phyloP scores from a whole-genome alignment of 139 green algal genomes.

The Spirogloea muscicola region DNA sequence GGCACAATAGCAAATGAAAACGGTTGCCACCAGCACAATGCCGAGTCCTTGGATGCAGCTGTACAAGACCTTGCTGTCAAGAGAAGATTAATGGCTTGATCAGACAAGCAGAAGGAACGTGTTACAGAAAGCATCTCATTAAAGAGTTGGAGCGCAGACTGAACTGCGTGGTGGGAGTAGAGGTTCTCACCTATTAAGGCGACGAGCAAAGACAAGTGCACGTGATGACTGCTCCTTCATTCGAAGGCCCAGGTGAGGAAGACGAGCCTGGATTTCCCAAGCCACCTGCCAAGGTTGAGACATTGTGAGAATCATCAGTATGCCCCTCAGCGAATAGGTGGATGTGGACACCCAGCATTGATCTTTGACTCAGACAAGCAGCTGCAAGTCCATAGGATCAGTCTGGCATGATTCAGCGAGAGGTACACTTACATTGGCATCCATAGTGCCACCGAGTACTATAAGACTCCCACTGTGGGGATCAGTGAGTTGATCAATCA shows the following conservation, averaged over 20 bases:
- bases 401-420: neutral
- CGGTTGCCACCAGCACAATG: too few species aligned
- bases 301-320: neutral
- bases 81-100: neutral
- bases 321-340: neutral
- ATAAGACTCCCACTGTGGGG: conserved; percentile 62
- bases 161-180: neutral
- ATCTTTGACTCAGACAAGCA: neutral
- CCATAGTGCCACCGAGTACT: conserved; percentile 71
- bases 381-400: neutral
- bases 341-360: neutral
- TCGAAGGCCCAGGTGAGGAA: conserved; percentile 70
- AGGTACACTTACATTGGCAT: conserved; percentile 49
- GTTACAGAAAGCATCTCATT: neutral
- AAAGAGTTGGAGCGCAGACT: neutral
- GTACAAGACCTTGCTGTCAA: neutral
- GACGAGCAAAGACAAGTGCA: conserved; percentile 50
- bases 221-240: conserved; percentile 63
- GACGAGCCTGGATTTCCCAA: conserved; percentile 60
- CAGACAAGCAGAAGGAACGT: too few species aligned
- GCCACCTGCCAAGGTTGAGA: conserved; percentile 49
- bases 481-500: conserved; percentile 64
- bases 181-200: conserved; percentile 42
- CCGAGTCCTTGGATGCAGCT: neutral
- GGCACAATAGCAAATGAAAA: too few species aligned